Evolutionary conservation across 371 early-diverging fungal genomes (phyloP).

Genomic region (Pancytospora philotis): DNA sequence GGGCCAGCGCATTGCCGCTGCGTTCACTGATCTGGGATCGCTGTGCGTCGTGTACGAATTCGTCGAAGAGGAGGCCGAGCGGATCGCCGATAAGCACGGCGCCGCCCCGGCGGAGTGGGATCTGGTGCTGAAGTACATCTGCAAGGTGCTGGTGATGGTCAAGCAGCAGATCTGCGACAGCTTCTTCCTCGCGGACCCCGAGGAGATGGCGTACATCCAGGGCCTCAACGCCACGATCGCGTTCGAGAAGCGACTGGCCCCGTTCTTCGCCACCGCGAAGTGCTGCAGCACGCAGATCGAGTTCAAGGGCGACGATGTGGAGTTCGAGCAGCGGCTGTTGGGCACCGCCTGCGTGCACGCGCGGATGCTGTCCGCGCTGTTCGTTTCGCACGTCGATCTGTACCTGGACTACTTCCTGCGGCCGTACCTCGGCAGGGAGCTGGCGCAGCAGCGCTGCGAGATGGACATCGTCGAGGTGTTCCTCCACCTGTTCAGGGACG

Average conservation of each 20-base stretch:
- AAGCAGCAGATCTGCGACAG: conserved; percentile 47
- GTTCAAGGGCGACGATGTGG: not conserved
- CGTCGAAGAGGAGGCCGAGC: conserved; percentile 26
- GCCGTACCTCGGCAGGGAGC: not conserved
- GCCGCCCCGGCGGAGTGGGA: conserved; percentile 46
- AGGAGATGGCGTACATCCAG: conserved; percentile 12
- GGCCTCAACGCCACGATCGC: conserved; percentile 5
- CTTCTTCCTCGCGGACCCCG: conserved; percentile 28
- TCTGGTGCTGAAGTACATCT: conserved; percentile 5
- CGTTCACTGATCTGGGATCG: conserved; percentile 26
- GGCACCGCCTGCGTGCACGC: conserved; percentile 19
- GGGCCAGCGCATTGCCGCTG: conserved; percentile 5
- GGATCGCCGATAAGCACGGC: conserved; percentile 17
- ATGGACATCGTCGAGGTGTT: conserved; percentile 31
- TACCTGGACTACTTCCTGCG: conserved; percentile 26
- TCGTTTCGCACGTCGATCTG: conserved; percentile 30
- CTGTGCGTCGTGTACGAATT: conserved; percentile 16
- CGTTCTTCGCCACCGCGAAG: conserved; percentile 4
- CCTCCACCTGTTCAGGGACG: conserved; percentile 37
- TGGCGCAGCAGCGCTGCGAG: conserved; percentile 27
- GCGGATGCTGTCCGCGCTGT: conserved; percentile 38
- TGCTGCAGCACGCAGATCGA: conserved; percentile 17
- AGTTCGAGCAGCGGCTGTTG: not conserved
- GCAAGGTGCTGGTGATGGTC: conserved; percentile 14
- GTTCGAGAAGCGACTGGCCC: conserved; percentile 31